phyloP scores from a whole-genome alignment of 2,329 filamentous ascomycete genomes.

The Tympanopsis confertula region DNA sequence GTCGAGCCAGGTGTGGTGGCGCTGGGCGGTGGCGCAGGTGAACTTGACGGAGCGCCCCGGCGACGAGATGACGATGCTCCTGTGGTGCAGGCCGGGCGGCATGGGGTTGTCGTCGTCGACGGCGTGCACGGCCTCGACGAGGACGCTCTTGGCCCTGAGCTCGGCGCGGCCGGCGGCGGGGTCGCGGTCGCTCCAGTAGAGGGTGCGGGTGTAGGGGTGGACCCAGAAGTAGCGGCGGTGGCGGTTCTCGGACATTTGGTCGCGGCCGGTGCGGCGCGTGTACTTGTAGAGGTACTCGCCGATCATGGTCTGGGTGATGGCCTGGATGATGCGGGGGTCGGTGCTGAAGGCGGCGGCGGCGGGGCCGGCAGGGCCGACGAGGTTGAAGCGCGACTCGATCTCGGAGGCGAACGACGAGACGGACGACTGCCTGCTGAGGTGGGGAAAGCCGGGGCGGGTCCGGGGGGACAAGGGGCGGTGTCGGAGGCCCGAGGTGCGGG shows the following conservation, averaged over 20 bases:
- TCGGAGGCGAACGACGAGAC: conserved; percentile 93
- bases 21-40: conserved; percentile 82
- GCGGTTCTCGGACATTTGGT: conserved; percentile 75
- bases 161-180: conserved; percentile 70
- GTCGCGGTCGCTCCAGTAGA: conserved; percentile 94
- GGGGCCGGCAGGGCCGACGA: conserved; percentile 29
- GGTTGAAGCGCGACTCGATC: conserved; percentile 81
- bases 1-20: conserved; percentile 98
- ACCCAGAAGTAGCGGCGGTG: conserved; percentile 98
- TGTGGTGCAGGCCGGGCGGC: conserved; percentile 85
- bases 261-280: conserved; percentile 83
- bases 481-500: conserved; percentile 28
- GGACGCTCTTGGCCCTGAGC: conserved; percentile 73
- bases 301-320: conserved; percentile 98
- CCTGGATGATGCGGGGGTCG: conserved; percentile 96
- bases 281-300: conserved; percentile 99
- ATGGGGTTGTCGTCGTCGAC: conserved; percentile 93
- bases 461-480: not conserved
- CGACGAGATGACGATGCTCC: conserved; percentile 82
- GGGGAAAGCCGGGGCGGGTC: not conserved
- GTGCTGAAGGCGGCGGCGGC: conserved; percentile 59
- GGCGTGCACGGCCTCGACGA: conserved; percentile 84
- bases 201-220: conserved; percentile 86
- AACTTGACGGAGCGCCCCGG: conserved; percentile 89
- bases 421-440: conserved; percentile 57